Base-by-base conservation (phyloP, 805 yeast species). In the Naumovozyma baii region DNA sequence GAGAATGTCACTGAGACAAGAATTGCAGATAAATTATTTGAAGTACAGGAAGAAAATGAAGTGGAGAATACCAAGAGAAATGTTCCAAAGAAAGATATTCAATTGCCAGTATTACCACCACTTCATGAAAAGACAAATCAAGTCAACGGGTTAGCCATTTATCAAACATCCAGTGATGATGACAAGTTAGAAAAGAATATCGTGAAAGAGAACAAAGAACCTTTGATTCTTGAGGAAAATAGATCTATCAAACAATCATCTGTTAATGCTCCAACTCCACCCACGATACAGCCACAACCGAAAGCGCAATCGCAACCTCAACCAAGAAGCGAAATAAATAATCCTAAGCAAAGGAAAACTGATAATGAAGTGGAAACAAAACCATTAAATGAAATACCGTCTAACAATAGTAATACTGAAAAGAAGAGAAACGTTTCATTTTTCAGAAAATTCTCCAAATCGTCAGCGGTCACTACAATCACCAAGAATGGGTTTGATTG, bases 391-490 rank as follows among this genome's bases (percentile, higher is more conserved):
- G 55, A 54, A 9, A 46, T 45, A 13, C 41, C 49, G 13, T 14
- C 31, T 5, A 29, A 22, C 10, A 34, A 43, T 14, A 50, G 41
- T 9, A 51, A 45, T 22, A 31, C 34, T 13, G 32, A 32, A 22
- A 17, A 32, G 19, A 20, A 35, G 18, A 22, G 54, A 31, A 50
- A 51, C 30, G 40, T 41, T 1, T 52, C 62, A 1, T 62, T 66
- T 42, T 60, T 64, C 47, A 54, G 64, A 34, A 57, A 63, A 39
- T 57, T 66, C 34, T 57, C 62, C 13, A 55, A 54, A 31, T 38
- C 45, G 14, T 42, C 44, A 1, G 29, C 42, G n/a, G 25, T 38
- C 7, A n/a, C 34, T 9, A 33, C 26, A 3, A 28, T 28, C 4
- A 28, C 26, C 26, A 34, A 33, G 15, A 40, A 39, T 14, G 41